Base-by-base conservation (phyloP, 164 flowering plant genomes). In the Magnolia changhungtana region DNA sequence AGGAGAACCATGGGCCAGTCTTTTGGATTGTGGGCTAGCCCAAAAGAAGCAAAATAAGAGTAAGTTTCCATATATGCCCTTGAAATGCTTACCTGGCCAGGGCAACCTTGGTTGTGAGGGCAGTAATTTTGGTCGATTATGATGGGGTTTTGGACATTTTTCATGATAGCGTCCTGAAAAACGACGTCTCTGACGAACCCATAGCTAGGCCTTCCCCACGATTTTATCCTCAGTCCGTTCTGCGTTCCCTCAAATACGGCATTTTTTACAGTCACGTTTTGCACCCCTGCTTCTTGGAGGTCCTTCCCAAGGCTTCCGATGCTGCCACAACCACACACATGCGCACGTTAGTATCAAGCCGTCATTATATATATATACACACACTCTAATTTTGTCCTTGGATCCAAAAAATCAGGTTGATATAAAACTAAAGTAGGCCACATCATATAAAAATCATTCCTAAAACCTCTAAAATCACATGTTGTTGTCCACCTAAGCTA, bases 101-200 rank as follows among this genome's bases (percentile, higher is more conserved):
- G 83, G 83, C 86, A 83, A 5, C 71, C 76, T 67, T 51, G 7
- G 37, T 72, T 24, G 69, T 10, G 16, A 14, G 86, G 83, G 69
- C 86, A 83, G 67, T 83, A 83, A 58, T 76, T 77, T 24, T 83
- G 83, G 50, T 83, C 83, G 45, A 83, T 83, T 13, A 83, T 75
- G 55, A 83, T 81, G 19, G 86, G 86, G 58, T 79, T 73, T 8
- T 74, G 14, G 45, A 81, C 86, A 27, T 79, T 75, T 2, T 70
- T 65, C 84, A 83, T 83, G 20, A 75, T 18, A 0, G 76, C 81
- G 16, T 79, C 45, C 67, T 83, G 73, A 49, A 76, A 83, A 16
- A 71, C 58, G n/a, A 83, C 79, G 2, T 76, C 75, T 29, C 50
- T 73, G 8, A 81, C 86, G n/a, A 79, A 83, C 14, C 86, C 86